These are phyloP conservation scores for Stellera chamaejasme DNA, from an alignment of 345 rosid genomes.

Conservation along the genomic window DNA sequence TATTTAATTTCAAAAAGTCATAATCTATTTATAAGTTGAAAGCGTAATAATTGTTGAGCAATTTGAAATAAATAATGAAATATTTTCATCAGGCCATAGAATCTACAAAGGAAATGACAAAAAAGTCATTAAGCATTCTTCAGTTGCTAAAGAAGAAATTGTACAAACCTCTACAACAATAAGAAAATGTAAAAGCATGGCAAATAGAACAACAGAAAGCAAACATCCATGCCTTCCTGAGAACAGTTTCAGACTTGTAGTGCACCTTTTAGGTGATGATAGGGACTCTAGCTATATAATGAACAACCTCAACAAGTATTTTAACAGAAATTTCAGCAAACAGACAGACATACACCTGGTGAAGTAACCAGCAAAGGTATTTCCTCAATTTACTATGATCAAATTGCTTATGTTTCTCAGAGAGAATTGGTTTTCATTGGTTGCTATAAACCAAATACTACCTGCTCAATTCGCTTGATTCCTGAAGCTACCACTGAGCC, in stretches of 20 bases:
- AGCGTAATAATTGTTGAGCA: too few species aligned
- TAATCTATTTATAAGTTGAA: too few species aligned
- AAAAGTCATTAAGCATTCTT: not conserved
- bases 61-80: too few species aligned
- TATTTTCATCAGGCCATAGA: conserved; percentile 99
- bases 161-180: not conserved
- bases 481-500: conserved; percentile 91
- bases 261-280: not conserved
- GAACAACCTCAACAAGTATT: too few species aligned
- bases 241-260: not conserved
- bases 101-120: conserved; percentile 32
- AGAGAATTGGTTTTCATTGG: not conserved
- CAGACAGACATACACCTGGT: too few species aligned
- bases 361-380: too few species aligned
- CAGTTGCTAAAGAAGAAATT: not conserved
- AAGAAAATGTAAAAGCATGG: too few species aligned
- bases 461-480: conserved; percentile 86
- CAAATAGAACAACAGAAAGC: too few species aligned
- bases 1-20: too few species aligned
- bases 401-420: not conserved
- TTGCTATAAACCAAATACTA: conserved; percentile 19
- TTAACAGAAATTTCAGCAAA: too few species aligned
- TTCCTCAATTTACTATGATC: too few species aligned
- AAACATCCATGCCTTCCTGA: not conserved
- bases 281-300: not conserved